Evolutionary conservation across 305 asterid genomes (phyloP).

Genomic region (Euphrasia arctica): DNA sequence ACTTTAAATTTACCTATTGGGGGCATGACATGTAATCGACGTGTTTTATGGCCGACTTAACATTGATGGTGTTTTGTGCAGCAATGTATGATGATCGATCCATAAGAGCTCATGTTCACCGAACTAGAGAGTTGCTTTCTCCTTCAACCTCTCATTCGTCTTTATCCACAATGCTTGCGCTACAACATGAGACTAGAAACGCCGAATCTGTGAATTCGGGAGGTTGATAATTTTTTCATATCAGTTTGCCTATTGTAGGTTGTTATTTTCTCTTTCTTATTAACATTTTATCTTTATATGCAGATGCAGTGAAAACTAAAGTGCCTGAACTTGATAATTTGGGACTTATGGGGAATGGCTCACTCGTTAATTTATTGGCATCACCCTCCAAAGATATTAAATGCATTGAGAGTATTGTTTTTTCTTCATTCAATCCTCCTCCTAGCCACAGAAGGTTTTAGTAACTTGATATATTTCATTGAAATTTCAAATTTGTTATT

Average conservation of each 20-base stretch:
- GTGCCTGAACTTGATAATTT: conserved; percentile 65
- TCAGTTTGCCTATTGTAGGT: conserved; percentile 2
- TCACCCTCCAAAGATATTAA: conserved; percentile 65
- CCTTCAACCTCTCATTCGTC: conserved; percentile 74
- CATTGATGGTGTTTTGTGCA: conserved; percentile 39
- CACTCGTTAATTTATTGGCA: conserved; percentile 55
- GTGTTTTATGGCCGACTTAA: conserved; percentile 20
- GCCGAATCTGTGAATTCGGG: conserved; percentile 48
- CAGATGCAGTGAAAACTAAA: conserved; percentile 62
- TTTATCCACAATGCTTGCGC: conserved; percentile 70
- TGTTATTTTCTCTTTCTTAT: not conserved
- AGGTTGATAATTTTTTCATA: conserved; percentile 40
- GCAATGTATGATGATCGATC: conserved; percentile 89
- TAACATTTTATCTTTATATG: conserved; percentile 18
- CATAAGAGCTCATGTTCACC: conserved; percentile 79
- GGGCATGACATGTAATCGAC: too few relatives aligned
- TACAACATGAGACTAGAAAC: conserved; percentile 59
- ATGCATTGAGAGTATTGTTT: conserved; percentile 68
- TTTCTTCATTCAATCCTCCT: conserved; percentile 87
- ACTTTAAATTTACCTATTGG: too few relatives aligned
- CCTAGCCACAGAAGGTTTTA: conserved; percentile 82
- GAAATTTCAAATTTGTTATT: conserved; percentile 5
- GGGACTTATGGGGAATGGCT: conserved; percentile 66
- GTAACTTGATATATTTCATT: conserved; percentile 15
- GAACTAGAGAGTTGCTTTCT: conserved; percentile 79